These are phyloP conservation scores for Moniliella sp. DNA, from an alignment of 1,284 basidiomycete genomes.

Conservation along the genomic window DNA sequence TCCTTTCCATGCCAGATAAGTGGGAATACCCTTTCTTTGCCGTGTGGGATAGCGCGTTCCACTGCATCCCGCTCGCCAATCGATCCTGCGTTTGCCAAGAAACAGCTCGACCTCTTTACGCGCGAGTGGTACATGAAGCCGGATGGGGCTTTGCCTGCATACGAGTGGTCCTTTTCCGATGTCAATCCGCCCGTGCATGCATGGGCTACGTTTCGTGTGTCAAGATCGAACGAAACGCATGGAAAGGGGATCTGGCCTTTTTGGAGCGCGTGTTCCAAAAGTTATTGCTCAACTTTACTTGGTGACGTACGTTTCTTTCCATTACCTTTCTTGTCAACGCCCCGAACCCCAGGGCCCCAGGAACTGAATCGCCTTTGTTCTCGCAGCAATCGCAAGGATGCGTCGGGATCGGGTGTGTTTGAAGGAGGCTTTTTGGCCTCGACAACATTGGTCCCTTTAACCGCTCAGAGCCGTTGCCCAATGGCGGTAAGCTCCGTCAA, in stretches of 20 bases:
- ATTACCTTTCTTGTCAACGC: too few species aligned
- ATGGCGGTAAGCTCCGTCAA: slow-evolving; percentile 62
- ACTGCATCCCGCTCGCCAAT: slow-evolving; percentile 88
- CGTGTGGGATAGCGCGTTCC: slow-evolving; percentile 80
- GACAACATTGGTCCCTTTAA: slow-evolving; percentile 97
- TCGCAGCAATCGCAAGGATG: slow-evolving; percentile 93
- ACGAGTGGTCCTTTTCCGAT: slow-evolving; percentile 95
- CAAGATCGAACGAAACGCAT: slow-evolving; percentile 74
- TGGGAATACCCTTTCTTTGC: slow-evolving; percentile 49
- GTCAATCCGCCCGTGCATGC: slow-evolving; percentile 94
- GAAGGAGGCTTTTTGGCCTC: slow-evolving; percentile 87
- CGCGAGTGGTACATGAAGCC: slow-evolving; percentile 96
- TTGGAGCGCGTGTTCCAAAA: slow-evolving; percentile 96
- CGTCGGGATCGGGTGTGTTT: slow-evolving; percentile 80
- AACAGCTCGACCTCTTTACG: slow-evolving; percentile 87
- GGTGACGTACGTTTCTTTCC: too few species aligned
- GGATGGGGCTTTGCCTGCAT: slow-evolving; percentile 87
- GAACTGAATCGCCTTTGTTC: too few species aligned
- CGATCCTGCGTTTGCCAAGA: slow-evolving; percentile 79
- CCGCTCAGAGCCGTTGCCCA: slow-evolving; percentile 81
- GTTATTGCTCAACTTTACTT: slow-evolving; percentile 83
- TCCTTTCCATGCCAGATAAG: slow-evolving; percentile 97
- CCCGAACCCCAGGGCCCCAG: too few species aligned
- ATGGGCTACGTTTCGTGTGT: slow-evolving; percentile 42
- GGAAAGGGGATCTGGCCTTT: slow-evolving; percentile 70